Conservation (phyloP, 1,284 basidiomycete species). For the Ganoderma sinense region DNA sequence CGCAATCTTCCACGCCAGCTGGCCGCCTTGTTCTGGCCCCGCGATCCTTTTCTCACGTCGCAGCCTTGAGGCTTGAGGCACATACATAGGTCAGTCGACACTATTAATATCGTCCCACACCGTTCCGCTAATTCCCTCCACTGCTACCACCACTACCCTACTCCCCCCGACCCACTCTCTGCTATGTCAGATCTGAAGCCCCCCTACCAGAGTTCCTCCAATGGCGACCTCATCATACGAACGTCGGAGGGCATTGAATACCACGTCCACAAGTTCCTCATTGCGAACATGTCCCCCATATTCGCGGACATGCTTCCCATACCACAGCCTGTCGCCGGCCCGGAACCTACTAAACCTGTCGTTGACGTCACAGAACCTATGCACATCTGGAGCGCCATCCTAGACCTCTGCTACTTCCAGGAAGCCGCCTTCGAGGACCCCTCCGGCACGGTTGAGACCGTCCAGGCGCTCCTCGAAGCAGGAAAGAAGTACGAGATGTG, state of each 20-base stretch:
- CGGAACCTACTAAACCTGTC: neutral
- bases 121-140: neutral
- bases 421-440: neutral
- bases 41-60: neutral
- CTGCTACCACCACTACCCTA: neutral
- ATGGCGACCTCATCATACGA: constrained; percentile 2
- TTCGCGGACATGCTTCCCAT: constrained; percentile 1
- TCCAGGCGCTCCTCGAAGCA: neutral
- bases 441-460: neutral
- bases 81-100: neutral
- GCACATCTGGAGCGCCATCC: neutral
- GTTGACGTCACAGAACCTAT: neutral
- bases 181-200: neutral
- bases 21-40: neutral
- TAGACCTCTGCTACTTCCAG: neutral
- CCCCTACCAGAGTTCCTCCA: neutral
- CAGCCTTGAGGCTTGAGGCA: neutral
- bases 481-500: constrained; percentile 3
- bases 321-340: neutral
- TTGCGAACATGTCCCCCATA: neutral
- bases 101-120: neutral
- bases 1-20: neutral
- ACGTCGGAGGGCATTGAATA: neutral
- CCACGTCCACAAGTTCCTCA: constrained; percentile 2
- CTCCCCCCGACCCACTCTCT: too few species aligned